Evolutionary conservation across 495 filamentous ascomycete species (phyloP).

Genomic region (Penicillium parvum): DNA sequence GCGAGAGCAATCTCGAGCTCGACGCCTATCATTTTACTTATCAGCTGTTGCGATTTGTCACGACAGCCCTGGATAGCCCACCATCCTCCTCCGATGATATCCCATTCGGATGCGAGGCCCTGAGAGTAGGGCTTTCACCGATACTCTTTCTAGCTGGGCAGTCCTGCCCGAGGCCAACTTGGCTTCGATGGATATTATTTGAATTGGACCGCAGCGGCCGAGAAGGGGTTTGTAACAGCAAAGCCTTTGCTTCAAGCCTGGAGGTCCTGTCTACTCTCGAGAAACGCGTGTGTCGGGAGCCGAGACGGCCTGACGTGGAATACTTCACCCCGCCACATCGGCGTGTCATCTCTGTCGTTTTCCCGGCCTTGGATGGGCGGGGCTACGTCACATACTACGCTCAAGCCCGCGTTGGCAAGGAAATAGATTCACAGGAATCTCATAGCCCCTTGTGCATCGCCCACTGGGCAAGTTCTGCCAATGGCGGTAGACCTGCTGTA

Average conservation of each 20-base stretch:
- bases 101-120: constrained; percentile 1
- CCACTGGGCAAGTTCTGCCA: neutral
- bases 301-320: neutral
- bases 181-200: constrained; percentile 6
- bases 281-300: neutral
- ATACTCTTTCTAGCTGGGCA: constrained; percentile 7
- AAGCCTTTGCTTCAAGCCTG: constrained; percentile 7
- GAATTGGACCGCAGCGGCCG: neutral
- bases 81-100: neutral
- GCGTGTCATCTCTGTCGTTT: constrained; percentile 1
- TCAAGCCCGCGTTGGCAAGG: neutral
- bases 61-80: neutral
- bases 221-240: constrained; percentile 5
- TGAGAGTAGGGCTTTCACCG: constrained; percentile 4
- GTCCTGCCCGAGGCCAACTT: constrained; percentile 3
- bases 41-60: constrained; percentile 2
- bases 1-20: constrained; percentile 2
- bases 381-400: neutral
- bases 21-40: constrained; percentile 4
- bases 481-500: constrained; percentile 1
- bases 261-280: constrained; percentile 6
- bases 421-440: neutral
- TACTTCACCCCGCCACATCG: neutral
- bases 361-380: constrained; percentile 1
- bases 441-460: constrained; percentile 1